Percentiles rank a stretch among this genome's conserved stretches.
Conservation (phyloP, 1,284 basidiomycete genomes). For the Psilocybe mexicana region DNA sequence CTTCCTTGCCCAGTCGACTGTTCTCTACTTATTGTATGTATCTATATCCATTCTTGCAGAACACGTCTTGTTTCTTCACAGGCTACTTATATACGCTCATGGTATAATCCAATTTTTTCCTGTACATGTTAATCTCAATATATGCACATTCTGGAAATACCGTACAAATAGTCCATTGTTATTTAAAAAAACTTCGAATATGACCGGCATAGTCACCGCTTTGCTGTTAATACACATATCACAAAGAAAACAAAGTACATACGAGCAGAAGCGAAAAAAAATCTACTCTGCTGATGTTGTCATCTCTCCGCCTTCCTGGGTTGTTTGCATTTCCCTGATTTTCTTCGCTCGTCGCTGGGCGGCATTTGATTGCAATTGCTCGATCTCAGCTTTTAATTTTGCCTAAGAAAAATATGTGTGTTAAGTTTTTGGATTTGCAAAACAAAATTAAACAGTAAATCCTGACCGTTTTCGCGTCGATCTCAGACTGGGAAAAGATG, state of each 20-base stretch:
- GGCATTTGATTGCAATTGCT: conserved; percentile 36
- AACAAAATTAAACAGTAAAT: not conserved
- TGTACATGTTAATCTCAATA: not conserved
- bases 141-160: not conserved
- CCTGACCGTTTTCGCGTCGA: conserved; percentile 62
- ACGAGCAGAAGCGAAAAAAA: not conserved
- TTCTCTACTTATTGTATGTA: not conserved
- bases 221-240: not conserved
- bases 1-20: not conserved
- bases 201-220: not conserved
- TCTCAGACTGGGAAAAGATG: conserved; percentile 58
- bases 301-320: conserved; percentile 4
- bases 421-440: not conserved
- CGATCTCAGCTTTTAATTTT: conserved; percentile 51
- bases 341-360: conserved; percentile 21
- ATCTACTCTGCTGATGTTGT: conserved; percentile 7
- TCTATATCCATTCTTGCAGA: not conserved
- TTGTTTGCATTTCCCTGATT: conserved; percentile 16
- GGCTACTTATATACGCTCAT: not conserved
- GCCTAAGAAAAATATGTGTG: conserved; percentile 31
- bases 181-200: not conserved
- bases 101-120: not conserved
- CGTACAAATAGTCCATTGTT: no score
- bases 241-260: no score
- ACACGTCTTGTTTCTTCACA: not conserved